Percentiles rank a stretch among this genome's conserved stretches.
Evolutionary conservation across 78 protist species (phyloP).

Genomic region (Dictyostelium brefeldianum): DNA sequence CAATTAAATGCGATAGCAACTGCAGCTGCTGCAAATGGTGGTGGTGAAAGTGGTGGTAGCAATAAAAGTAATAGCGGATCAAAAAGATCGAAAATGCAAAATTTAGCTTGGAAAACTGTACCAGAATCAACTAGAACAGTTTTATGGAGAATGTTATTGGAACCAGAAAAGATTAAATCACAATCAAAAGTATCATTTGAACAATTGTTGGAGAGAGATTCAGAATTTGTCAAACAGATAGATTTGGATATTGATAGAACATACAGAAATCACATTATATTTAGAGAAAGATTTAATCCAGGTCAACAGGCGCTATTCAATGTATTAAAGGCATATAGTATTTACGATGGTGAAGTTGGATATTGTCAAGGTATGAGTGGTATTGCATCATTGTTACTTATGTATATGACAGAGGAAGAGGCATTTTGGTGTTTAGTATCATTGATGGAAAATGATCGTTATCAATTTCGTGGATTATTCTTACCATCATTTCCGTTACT

Average conservation of each 20-base stretch:
- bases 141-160: slow-evolving; percentile 37
- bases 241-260: slow-evolving; percentile 87
- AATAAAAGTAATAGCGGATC: background rate
- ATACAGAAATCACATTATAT: slow-evolving; percentile 75
- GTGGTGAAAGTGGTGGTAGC: no score
- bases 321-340: slow-evolving; percentile 85
- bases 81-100: slow-evolving; percentile 3
- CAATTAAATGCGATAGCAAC: no score
- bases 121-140: slow-evolving; percentile 39
- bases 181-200: slow-evolving; percentile 24
- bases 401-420: slow-evolving; percentile 89
- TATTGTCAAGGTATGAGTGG: slow-evolving; percentile 89
- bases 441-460: slow-evolving; percentile 56
- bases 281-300: slow-evolving; percentile 74
- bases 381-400: slow-evolving; percentile 79
- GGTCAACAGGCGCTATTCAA: slow-evolving; percentile 85
- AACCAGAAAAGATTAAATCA: background rate
- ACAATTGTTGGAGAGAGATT: slow-evolving; percentile 32
- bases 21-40: background rate
- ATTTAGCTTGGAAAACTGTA: slow-evolving; percentile 50
- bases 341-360: slow-evolving; percentile 86
- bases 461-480: slow-evolving; percentile 77
- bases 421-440: slow-evolving; percentile 85
- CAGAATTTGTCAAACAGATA: slow-evolving; percentile 83
- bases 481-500: slow-evolving; percentile 76